Evolutionary conservation across 2,329 filamentous ascomycete species (phyloP), one percentile per base, ranked within the genome.

Genomic region (Pseudogymnoascus pannorum): DNA sequence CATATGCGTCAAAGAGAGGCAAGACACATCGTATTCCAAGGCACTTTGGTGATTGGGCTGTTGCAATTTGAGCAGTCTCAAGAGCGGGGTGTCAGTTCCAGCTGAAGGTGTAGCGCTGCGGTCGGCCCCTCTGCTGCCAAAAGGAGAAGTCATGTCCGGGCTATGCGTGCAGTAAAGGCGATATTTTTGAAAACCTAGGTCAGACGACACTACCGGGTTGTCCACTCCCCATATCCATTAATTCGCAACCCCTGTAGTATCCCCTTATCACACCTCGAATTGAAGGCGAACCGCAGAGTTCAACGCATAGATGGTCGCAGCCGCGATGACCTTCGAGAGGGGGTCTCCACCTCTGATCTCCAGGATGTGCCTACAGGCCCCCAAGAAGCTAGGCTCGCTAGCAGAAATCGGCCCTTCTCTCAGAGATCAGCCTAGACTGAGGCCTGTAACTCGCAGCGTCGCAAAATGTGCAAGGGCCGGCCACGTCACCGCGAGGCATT

Each of bases 401-500:
- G 14, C 29, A 36, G 24, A 22, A 22, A 44, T 51, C 14, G 18
- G 38, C 58, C 58, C 58, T 60, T 60, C 58, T 60, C 35, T 29
- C 24, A 0, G 6, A 57, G 14, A 31, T 31, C 24, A 57, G 48
- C 12, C 48, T 57, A 57, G 48, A 57, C 12, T 57, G 14, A 57
- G 48, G 48, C 40, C 20, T 26, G 5, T 18, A 60, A 60, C 38
- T 44, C 40, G 38, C 38, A 60, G 18, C 1, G 48, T 31, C 11
- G 14, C 14, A 57, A 57, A 31, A 16, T 1, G 35, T 33, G n/a
- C 24, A 60, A 26, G 38, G 36, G 58, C 58, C 18, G 18, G 36
- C 58, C 36, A 60, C 38, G 58, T 60, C 38, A 54, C 48, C 4
- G 20, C 22, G 20, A 60, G 58, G 58, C 58, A 60, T 22, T 60